Percentiles rank a stretch among this genome's conserved stretches.
phyloP scores from a whole-genome alignment of 2,329 filamentous ascomycete genomes.

The Penicillium sclerotiorum region DNA sequence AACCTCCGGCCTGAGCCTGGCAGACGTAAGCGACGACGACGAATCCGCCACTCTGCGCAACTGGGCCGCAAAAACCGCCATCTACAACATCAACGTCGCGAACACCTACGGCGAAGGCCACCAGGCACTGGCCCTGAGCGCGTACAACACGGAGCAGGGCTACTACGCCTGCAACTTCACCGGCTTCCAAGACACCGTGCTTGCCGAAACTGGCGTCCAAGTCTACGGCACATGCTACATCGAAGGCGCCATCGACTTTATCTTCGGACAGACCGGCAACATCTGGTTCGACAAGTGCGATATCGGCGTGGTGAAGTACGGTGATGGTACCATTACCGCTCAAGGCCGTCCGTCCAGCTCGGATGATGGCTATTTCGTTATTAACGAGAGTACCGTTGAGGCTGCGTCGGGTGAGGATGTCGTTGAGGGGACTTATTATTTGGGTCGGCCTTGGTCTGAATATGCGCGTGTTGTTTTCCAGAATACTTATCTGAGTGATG shows the following conservation, averaged over 20 bases:
- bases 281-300: constrained; percentile 44
- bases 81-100: constrained; percentile 36
- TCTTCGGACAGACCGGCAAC: constrained; percentile 28
- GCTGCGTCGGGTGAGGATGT: constrained; percentile 27
- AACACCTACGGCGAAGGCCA: constrained; percentile 36
- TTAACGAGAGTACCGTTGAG: constrained; percentile 63
- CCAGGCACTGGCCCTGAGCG: constrained; percentile 30
- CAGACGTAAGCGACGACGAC: constrained; percentile 21
- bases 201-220: constrained; percentile 32
- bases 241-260: constrained; percentile 28
- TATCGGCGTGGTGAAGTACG: constrained; percentile 28
- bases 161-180: constrained; percentile 17
- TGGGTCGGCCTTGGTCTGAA: constrained; percentile 22
- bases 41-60: constrained; percentile 19
- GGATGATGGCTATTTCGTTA: constrained; percentile 42
- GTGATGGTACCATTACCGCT: constrained; percentile 14
- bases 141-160: constrained; percentile 19
- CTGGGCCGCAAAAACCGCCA: constrained; percentile 10
- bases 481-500: constrained; percentile 15
- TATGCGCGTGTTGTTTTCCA: constrained; percentile 25
- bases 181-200: constrained; percentile 30
- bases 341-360: constrained; percentile 28
- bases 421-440: constrained; percentile 14
- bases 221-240: constrained; percentile 32
- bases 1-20: constrained; percentile 30